Conservation (phyloP, 441 rosid genomes). For the Syzygium malaccense region DNA sequence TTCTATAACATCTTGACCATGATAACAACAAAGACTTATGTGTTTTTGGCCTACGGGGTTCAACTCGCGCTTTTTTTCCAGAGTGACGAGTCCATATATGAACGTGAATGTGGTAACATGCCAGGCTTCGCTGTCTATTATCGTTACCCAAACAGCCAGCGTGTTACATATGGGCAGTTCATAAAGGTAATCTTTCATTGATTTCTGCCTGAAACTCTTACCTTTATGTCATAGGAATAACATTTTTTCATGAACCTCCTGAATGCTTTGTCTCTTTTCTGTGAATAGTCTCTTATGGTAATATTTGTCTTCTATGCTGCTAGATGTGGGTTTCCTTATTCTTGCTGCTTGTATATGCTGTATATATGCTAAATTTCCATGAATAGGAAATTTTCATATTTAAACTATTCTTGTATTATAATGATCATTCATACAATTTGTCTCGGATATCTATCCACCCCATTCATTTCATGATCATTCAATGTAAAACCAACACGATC, state of each 20-base stretch:
- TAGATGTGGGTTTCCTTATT: neutral
- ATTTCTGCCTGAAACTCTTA: neutral
- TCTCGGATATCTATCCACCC: neutral
- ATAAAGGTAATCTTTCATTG: constrained; percentile 66
- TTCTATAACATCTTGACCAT: neutral
- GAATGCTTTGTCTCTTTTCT: neutral
- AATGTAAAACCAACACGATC: neutral
- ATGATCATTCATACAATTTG: neutral
- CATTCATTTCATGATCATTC: neutral
- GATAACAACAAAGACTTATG: neutral
- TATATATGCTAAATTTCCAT: neutral
- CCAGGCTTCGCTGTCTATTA: constrained; percentile 99
- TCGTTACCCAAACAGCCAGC: constrained; percentile 95
- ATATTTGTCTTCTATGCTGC: neutral
- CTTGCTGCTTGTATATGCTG: neutral
- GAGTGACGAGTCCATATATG: constrained; percentile 96
- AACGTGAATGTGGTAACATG: constrained; percentile 97
- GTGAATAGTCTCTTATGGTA: neutral
- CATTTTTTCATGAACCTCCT: neutral
- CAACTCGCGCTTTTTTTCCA: constrained; percentile 7
- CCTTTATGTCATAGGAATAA: neutral
- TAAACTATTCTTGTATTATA: neutral
- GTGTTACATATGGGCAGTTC: constrained; percentile 98
- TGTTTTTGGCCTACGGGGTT: neutral
- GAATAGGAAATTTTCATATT: neutral